These are phyloP conservation scores for Triticum dicoccoides DNA, from an alignment of 176 grass and related monocot genomes.

Conservation along the genomic window DNA sequence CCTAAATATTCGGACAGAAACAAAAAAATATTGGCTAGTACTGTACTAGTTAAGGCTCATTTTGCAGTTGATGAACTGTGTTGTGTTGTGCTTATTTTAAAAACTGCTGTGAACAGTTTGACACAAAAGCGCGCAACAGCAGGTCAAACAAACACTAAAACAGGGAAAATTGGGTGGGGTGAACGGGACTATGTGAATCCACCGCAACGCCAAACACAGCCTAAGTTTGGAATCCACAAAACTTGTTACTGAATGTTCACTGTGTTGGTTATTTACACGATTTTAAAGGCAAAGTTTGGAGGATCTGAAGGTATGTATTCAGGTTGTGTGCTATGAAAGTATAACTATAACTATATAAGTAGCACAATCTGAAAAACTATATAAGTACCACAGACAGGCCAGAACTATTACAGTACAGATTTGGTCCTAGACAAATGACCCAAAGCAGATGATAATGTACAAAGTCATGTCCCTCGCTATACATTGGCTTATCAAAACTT, in stretches of 20 bases:
- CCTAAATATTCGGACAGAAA: neutral
- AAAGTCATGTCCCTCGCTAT: neutral
- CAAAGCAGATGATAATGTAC: neutral
- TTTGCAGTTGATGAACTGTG: neutral
- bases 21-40: neutral
- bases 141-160: neutral
- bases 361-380: neutral
- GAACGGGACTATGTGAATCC: neutral
- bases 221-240: neutral
- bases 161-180: neutral
- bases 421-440: neutral
- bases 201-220: neutral
- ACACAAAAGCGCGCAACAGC: neutral
- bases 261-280: neutral
- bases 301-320: neutral
- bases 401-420: neutral
- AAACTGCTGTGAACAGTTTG: neutral
- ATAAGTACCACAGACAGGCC: neutral
- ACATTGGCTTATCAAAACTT: neutral
- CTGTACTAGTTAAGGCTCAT: neutral
- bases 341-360: neutral
- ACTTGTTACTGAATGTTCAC: neutral
- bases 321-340: neutral
- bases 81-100: neutral
- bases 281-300: neutral